phyloP scores from a whole-genome alignment of 2,329 filamentous ascomycete species.

The Beauveria australis region DNA sequence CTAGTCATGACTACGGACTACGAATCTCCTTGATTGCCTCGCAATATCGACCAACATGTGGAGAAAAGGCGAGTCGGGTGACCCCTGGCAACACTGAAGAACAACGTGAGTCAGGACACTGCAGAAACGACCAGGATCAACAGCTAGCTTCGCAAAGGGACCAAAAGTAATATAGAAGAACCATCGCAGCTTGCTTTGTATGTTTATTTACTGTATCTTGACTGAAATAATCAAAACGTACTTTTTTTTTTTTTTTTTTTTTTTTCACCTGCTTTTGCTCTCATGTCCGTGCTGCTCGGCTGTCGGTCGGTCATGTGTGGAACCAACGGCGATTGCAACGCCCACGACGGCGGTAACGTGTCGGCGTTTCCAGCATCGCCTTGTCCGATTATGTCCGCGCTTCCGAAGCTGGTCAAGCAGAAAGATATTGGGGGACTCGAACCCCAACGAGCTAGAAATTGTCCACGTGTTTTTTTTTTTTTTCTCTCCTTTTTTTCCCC shows the following conservation, averaged over 20 bases:
- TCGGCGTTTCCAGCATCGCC: neutral
- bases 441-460: too few relatives aligned
- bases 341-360: neutral
- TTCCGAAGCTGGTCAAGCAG: too few relatives aligned
- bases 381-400: neutral
- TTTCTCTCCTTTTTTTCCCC: too few relatives aligned
- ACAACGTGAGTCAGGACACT: neutral
- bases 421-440: neutral
- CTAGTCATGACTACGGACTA: neutral
- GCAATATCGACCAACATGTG: too few relatives aligned
- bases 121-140: neutral
- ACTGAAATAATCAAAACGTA: too few relatives aligned
- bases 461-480: neutral
- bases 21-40: neutral
- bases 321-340: neutral
- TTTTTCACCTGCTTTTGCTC: neutral
- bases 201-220: too few relatives aligned
- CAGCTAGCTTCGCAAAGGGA: neutral
- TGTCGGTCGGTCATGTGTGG: neutral
- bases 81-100: too few relatives aligned
- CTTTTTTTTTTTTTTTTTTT: neutral
- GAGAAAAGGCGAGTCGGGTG: too few relatives aligned
- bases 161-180: neutral
- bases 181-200: neutral
- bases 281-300: neutral